phyloP scores from a whole-genome alignment of 495 filamentous ascomycete genomes.

The Cercophora samala region DNA sequence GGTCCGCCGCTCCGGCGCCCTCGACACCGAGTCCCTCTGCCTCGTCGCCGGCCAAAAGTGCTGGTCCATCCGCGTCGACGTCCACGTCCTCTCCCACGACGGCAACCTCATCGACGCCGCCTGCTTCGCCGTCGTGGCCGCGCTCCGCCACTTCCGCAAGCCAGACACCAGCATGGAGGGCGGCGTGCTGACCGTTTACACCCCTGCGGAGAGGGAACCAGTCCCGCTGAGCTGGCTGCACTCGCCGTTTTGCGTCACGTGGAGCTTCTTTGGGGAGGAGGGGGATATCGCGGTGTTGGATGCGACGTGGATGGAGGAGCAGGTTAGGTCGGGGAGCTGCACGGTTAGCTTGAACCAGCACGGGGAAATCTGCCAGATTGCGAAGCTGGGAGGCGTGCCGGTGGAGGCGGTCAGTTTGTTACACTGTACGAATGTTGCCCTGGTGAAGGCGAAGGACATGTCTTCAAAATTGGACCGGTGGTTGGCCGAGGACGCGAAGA shows the following conservation, averaged over 20 bases:
- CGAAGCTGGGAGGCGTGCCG: constrained; percentile 78
- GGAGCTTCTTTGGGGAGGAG: constrained; percentile 69
- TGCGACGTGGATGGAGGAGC: constrained; percentile 78
- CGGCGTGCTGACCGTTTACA: constrained; percentile 76
- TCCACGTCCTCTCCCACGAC: constrained; percentile 86
- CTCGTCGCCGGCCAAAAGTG: constrained; percentile 85
- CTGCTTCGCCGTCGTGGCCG: constrained; percentile 82
- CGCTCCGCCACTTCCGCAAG: constrained; percentile 82
- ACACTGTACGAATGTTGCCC: constrained; percentile 62
- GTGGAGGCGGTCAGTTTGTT: constrained; percentile 74
- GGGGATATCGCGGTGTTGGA: constrained; percentile 66
- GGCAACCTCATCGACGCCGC: constrained; percentile 81
- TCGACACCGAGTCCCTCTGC: constrained; percentile 94
- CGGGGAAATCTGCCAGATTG: constrained; percentile 87
- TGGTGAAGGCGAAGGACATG: constrained; percentile 76
- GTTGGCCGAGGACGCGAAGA: constrained; percentile 71
- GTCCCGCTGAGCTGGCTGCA: constrained; percentile 87
- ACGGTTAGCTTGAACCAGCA: constrained; percentile 83
- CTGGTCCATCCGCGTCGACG: constrained; percentile 83
- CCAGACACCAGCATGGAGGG: constrained; percentile 83
- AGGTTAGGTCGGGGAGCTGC: constrained; percentile 76
- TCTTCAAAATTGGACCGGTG: constrained; percentile 64
- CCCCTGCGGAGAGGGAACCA: constrained; percentile 78
- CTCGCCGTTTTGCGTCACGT: constrained; percentile 81
- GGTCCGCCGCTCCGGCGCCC: constrained; percentile 81